These are phyloP conservation scores for Coemansia sp. DNA, from an alignment of 192 early-diverging fungal genomes.

Conservation along the genomic window DNA sequence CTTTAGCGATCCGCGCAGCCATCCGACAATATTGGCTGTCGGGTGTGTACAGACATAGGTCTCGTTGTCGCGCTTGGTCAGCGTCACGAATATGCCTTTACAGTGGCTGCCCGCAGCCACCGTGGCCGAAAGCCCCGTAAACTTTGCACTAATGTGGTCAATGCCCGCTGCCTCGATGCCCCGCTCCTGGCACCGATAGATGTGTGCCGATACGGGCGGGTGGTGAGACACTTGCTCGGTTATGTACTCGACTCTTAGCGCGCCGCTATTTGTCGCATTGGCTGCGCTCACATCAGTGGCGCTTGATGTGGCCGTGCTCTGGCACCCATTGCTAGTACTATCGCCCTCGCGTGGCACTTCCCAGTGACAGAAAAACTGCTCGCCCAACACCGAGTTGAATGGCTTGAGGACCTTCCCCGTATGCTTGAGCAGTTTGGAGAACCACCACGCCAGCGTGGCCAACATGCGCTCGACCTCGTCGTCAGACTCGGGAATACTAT, in stretches of 20 bases:
- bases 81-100: conserved; percentile 66
- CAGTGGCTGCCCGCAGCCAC: conserved; percentile 66
- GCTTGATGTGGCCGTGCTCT: conserved; percentile 43
- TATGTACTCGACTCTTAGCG: conserved; percentile 57
- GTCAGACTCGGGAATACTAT: conserved; percentile 63
- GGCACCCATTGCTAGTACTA: conserved; percentile 2
- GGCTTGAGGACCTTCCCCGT: conserved; percentile 60
- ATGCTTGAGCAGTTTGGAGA: conserved; percentile 68
- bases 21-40: conserved; percentile 66
- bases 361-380: conserved; percentile 63
- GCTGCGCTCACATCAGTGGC: conserved; percentile 28
- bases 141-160: conserved; percentile 72
- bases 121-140: conserved; percentile 74
- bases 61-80: conserved; percentile 62
- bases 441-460: conserved; percentile 71
- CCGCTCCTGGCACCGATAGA: conserved; percentile 64
- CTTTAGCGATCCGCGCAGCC: conserved; percentile 66
- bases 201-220: conserved; percentile 63
- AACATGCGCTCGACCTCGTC: conserved; percentile 70
- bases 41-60: conserved; percentile 70
- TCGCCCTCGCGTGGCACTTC: conserved; percentile 28
- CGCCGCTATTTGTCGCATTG: conserved; percentile 8
- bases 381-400: conserved; percentile 62
- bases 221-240: conserved; percentile 69
- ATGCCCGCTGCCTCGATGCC: conserved; percentile 65